Conservation (phyloP, 1,284 basidiomycete species). For the Cystobasidium slooffiae region DNA sequence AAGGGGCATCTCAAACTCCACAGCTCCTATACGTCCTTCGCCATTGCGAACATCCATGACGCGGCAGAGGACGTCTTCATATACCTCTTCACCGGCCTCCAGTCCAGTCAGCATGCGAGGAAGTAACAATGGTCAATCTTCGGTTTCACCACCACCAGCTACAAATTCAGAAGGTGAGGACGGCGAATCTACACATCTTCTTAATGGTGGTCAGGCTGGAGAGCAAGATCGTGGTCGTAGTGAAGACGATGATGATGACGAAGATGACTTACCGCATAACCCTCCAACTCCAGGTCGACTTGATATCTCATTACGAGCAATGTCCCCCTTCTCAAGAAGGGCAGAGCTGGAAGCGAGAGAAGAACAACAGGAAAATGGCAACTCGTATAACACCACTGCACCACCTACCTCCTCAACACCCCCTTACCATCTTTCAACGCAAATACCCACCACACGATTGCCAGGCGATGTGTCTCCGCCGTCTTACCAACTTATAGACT, state of each 20-base stretch:
- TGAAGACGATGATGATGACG: slow-evolving; percentile 40
- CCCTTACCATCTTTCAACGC: slow-evolving; percentile 18
- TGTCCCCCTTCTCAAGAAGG: slow-evolving; percentile 49
- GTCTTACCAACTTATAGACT: slow-evolving; percentile 51
- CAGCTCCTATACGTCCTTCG: slow-evolving; percentile 49
- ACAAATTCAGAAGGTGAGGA: slow-evolving; percentile 15
- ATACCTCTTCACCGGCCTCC: slow-evolving; percentile 45
- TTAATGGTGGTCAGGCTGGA: background rate
- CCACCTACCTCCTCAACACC: slow-evolving; percentile 32
- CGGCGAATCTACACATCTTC: background rate
- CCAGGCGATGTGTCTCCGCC: slow-evolving; percentile 47
- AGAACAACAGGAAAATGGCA: slow-evolving; percentile 30
- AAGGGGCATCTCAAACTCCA: slow-evolving; percentile 20
- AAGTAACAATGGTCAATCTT: slow-evolving; percentile 5
- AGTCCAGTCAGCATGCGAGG: slow-evolving; percentile 35
- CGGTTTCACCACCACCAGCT: slow-evolving; percentile 36
- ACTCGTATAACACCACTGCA: background rate
- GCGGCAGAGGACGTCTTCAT: slow-evolving; percentile 34
- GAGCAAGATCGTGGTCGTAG: slow-evolving; percentile 35
- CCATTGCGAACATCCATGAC: slow-evolving; percentile 47
- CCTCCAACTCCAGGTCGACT: slow-evolving; percentile 63
- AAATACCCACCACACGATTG: background rate
- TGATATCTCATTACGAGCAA: slow-evolving; percentile 61
- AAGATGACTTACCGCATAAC: slow-evolving; percentile 59
- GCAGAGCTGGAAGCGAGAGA: slow-evolving; percentile 28